phyloP scores from a whole-genome alignment of 1,139 yeast genomes.

The Kluyveromyces marxianus region DNA sequence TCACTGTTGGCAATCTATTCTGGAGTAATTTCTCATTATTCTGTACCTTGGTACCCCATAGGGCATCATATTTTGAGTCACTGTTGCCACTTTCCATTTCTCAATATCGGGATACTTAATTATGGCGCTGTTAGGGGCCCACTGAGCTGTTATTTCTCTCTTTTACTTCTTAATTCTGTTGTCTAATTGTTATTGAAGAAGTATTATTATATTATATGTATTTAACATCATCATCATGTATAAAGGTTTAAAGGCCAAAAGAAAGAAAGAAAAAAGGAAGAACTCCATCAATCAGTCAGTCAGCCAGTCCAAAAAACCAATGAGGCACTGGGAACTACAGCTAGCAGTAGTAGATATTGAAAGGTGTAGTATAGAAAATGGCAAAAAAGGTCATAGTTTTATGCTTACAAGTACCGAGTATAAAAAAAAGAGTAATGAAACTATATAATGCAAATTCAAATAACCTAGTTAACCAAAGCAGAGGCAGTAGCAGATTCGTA shows the following conservation, averaged over 20 bases:
- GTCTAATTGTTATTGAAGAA: too few relatives aligned
- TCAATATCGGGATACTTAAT: not conserved
- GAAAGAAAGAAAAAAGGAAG: too few relatives aligned
- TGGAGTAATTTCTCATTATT: constrained; percentile 5
- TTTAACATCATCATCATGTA: too few relatives aligned
- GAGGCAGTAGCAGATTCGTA: constrained; percentile 99
- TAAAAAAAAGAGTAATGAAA: not conserved
- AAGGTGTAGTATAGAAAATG: not conserved
- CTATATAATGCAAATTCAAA: constrained; percentile 3
- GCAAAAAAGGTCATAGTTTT: constrained; percentile 1
- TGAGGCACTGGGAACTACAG: too few relatives aligned
- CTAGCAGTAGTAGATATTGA: not conserved
- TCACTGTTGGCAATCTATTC: constrained; percentile 33
- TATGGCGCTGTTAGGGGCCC: too few relatives aligned
- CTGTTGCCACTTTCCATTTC: constrained; percentile 8
- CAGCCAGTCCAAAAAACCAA: too few relatives aligned
- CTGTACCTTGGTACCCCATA: constrained; percentile 10
- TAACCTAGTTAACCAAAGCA: constrained; percentile 86
- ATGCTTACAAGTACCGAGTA: not conserved
- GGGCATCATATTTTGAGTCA: constrained; percentile 4
- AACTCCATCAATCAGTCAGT: too few relatives aligned
- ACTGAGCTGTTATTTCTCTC: not conserved
- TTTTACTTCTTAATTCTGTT: too few relatives aligned
- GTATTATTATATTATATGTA: too few relatives aligned
- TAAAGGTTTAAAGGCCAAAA: too few relatives aligned